Base-by-base conservation (phyloP, 2,329 filamentous ascomycete species). In the Plectosphaerella plurivora region DNA sequence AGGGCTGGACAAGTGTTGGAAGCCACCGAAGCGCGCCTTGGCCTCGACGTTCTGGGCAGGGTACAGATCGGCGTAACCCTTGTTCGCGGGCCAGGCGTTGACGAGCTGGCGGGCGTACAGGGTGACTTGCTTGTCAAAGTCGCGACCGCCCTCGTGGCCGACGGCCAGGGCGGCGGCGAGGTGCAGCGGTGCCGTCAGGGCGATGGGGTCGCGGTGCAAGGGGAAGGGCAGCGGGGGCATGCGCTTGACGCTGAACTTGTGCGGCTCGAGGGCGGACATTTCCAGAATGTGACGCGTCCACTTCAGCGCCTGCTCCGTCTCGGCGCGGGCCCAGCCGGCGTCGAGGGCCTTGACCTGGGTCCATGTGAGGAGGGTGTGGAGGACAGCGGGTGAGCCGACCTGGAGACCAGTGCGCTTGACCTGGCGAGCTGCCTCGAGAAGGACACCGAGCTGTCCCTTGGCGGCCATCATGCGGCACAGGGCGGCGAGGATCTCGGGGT, bases 361-460 rank as follows among this genome's bases (percentile, higher is more conserved):
- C 51, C 56, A 66, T 49, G 62, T 60, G 56, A 78, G 59, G 36
- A 74, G 47, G 61, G 69, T 61, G 59, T 67, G 67, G 55, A 74
- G 68, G 53, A 63, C 67, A 60, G 78, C 74, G 51, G 68, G 68
- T 15, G 58, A 56, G 45, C 71, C 62, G 24, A 83, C 66, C 39
- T 62, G 56, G 57, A 80, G 66, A 5, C 72, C 73, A 2, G 81
- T 82, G 62, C 68, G 67, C 28, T 70, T 64, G 51, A 68, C 71
- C 57, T 71, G 67, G 58, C 74, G 74, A 42, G 77, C 73, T 58
- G 73, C 75, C 55, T 82, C 77, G 57, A 84, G 71, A 35, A 83
- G 63, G 12, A 71, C 59, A 60, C 67, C 70, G 39, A 79, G 65
- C 53, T 71, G 70, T 42, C 73, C 75, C 49, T 65, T 65, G 25